phyloP scores from a whole-genome alignment of 2,329 filamentous ascomycete genomes.

The Penicillium sp. region DNA sequence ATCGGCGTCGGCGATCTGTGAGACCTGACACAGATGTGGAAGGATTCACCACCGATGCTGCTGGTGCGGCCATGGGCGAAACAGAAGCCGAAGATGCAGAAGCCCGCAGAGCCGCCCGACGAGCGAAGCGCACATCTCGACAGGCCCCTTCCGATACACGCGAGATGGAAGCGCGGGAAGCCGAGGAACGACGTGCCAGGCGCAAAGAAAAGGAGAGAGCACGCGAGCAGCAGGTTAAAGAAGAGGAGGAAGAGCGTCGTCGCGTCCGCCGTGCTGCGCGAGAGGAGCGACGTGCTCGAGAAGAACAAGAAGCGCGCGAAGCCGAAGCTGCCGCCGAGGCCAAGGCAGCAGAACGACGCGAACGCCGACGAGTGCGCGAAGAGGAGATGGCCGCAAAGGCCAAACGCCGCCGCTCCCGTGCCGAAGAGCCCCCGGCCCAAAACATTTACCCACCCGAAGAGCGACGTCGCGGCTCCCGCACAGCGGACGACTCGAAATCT shows the following conservation, averaged over 20 bases:
- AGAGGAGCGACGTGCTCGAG: slow-evolving; percentile 33
- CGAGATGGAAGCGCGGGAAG: slow-evolving; percentile 34
- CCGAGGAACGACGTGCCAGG: slow-evolving; percentile 49
- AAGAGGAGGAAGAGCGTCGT: slow-evolving; percentile 40
- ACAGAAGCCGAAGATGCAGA: slow-evolving; percentile 57
- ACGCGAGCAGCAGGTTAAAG: slow-evolving; percentile 35
- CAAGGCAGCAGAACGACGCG: slow-evolving; percentile 37
- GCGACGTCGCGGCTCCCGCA: slow-evolving; percentile 31
- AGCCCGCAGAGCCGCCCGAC: slow-evolving; percentile 63
- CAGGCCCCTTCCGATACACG: slow-evolving; percentile 37
- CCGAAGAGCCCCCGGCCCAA: slow-evolving; percentile 26
- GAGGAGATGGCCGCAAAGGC: slow-evolving; percentile 33
- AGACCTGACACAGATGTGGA: slow-evolving; percentile 54
- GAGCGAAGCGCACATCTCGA: slow-evolving; percentile 50
- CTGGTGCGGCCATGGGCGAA: slow-evolving; percentile 35
- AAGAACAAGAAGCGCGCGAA: slow-evolving; percentile 49
- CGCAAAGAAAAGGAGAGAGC: slow-evolving; percentile 51
- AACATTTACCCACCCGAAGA: slow-evolving; percentile 21
- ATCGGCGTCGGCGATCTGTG: slow-evolving; percentile 40
- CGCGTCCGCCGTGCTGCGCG: slow-evolving; percentile 35
- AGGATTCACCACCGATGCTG: slow-evolving; percentile 45
- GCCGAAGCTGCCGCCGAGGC: slow-evolving; percentile 17
- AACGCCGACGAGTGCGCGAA: slow-evolving; percentile 40
- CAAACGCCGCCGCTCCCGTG: slow-evolving; percentile 34
- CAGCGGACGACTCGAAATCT: slow-evolving; percentile 34